These are phyloP conservation scores for Venustampulla echinocandica DNA, from an alignment of 495 filamentous ascomycete genomes.

Conservation along the genomic window DNA sequence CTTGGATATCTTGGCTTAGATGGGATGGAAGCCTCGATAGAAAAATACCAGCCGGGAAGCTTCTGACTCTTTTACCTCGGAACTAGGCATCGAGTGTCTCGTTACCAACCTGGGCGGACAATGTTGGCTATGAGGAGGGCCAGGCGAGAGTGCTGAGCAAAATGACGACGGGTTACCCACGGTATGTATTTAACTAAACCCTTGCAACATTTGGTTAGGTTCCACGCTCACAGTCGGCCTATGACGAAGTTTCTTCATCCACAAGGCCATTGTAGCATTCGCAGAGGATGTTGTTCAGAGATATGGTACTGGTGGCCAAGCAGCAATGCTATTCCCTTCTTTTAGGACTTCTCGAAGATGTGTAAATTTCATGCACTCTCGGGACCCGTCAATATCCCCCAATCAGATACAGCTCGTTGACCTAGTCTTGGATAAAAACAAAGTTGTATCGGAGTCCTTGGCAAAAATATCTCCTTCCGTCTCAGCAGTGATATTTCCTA, in stretches of 20 bases:
- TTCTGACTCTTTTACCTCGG: too few relatives aligned
- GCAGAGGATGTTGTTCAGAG: conserved; percentile 55
- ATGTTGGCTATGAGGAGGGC: conserved; percentile 89
- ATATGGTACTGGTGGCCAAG: conserved; percentile 51
- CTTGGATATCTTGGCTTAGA: too few relatives aligned
- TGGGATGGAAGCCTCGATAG: too few relatives aligned
- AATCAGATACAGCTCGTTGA: conserved; percentile 55
- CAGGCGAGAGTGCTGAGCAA: conserved; percentile 73
- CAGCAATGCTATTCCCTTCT: conserved; percentile 77
- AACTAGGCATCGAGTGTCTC: conserved; percentile 97
- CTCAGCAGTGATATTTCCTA: conserved; percentile 64
- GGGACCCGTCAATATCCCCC: conserved; percentile 37
- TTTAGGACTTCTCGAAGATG: conserved; percentile 57
- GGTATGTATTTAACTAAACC: conserved; percentile 35
- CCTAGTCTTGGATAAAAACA: conserved; percentile 48
- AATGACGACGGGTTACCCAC: conserved; percentile 88
- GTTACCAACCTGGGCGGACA: conserved; percentile 85
- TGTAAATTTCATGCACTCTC: conserved; percentile 56
- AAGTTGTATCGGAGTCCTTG: conserved; percentile 38
- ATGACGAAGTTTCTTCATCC: conserved; percentile 72
- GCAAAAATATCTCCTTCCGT: conserved; percentile 38
- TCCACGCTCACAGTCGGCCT: conserved; percentile 7
- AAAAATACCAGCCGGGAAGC: too few relatives aligned
- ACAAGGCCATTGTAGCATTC: conserved; percentile 71
- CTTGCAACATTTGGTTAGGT: neutral